These are phyloP conservation scores for Atkinsonella texensis DNA, from an alignment of 2,329 filamentous ascomycete genomes.

Conservation along the genomic window DNA sequence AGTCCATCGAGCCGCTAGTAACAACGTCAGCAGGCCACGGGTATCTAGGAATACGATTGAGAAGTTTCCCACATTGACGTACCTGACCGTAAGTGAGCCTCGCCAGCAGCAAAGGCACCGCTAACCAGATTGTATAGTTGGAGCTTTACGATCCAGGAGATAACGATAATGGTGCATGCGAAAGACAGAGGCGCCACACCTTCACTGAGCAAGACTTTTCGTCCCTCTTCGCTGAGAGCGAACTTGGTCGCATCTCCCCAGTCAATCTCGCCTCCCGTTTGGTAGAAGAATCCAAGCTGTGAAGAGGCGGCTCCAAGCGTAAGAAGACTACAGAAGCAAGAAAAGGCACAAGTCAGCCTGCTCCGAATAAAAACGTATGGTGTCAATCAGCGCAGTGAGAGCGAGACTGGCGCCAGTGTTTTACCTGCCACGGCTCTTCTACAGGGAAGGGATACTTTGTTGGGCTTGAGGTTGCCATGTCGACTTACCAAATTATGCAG, in stretches of 20 bases:
- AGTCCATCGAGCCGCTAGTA: slow-evolving; percentile 3
- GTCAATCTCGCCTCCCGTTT: slow-evolving; percentile 20
- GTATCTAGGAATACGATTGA: background rate
- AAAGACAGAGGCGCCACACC: slow-evolving; percentile 15
- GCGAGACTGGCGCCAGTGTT: no score
- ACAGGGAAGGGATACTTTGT: no score
- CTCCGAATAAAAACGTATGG: background rate
- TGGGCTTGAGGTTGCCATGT: background rate
- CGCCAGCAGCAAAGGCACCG: slow-evolving; percentile 11
- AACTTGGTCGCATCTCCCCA: slow-evolving; percentile 20
- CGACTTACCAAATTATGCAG: slow-evolving; percentile 15
- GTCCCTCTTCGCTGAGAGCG: slow-evolving; percentile 17
- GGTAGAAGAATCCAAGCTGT: slow-evolving; percentile 19
- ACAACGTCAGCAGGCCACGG: background rate
- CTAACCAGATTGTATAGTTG: slow-evolving; percentile 14
- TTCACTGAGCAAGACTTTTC: slow-evolving; percentile 20
- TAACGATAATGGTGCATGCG: slow-evolving; percentile 11
- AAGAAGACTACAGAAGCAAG: slow-evolving; percentile 12
- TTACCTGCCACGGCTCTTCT: no score
- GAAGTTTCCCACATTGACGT: slow-evolving; percentile 4
- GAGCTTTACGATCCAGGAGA: slow-evolving; percentile 14
- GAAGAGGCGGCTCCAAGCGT: slow-evolving; percentile 17
- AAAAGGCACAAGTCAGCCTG: background rate
- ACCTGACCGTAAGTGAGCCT: slow-evolving; percentile 13
- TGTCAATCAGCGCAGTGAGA: background rate